These are phyloP conservation scores for Fusarium burgessii DNA, from an alignment of 2,329 filamentous ascomycete genomes.

Conservation along the genomic window DNA sequence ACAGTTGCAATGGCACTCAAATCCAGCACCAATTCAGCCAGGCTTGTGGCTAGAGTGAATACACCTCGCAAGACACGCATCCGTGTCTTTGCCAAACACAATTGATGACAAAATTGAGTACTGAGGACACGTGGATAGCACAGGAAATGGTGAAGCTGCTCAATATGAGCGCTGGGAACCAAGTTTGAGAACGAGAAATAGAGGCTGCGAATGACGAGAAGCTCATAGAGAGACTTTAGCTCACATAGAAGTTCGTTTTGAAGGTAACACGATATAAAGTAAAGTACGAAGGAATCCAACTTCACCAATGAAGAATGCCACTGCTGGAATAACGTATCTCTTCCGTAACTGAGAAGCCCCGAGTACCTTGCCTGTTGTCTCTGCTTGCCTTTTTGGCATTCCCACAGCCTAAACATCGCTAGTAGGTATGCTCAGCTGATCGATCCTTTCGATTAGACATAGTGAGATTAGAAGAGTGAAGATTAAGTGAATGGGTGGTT, in stretches of 20 bases:
- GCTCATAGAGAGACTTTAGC: too few relatives aligned
- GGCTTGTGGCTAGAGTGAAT: background rate
- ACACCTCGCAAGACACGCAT: fast-evolving
- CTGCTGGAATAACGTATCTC: fast-evolving
- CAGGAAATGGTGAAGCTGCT: too few relatives aligned
- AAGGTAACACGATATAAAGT: too few relatives aligned
- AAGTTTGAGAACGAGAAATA: too few relatives aligned
- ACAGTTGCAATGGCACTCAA: background rate
- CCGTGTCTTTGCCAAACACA: background rate
- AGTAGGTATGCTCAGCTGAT: background rate
- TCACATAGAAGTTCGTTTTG: too few relatives aligned
- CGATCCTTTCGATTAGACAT: background rate
- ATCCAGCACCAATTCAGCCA: background rate
- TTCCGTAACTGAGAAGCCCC: fast-evolving
- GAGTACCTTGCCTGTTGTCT: background rate
- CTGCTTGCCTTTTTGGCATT: background rate
- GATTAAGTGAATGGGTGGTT: background rate
- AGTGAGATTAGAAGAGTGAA: fast-evolving
- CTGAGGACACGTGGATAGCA: too few relatives aligned
- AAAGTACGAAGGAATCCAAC: too few relatives aligned
- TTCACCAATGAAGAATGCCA: fast-evolving
- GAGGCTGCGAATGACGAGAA: too few relatives aligned
- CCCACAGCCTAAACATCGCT: background rate
- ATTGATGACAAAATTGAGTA: fast-evolving
- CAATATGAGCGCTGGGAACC: too few relatives aligned